Base-by-base conservation (phyloP, 805 yeast species). In the Clavispora fructus region DNA sequence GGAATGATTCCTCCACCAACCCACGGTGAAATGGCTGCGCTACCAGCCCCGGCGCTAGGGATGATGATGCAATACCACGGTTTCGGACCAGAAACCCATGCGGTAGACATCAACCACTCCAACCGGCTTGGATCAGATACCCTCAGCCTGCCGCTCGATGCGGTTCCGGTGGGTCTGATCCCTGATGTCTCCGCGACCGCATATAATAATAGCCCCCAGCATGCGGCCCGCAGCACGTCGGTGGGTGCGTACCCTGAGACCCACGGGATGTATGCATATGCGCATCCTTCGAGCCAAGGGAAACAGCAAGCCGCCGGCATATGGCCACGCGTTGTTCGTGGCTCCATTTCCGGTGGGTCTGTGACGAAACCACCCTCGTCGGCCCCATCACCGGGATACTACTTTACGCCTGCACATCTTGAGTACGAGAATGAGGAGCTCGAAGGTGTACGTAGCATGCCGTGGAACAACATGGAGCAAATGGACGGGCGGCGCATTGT, bases 301-400 rank as follows among this genome's bases (percentile, higher is more conserved):
- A 32, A 14, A 12, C 19, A 16, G 28, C 39, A 19, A 7, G 26
- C 13, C 27, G 7, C 16, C 39, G 16, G 7, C 39, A n/a, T 10
- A 19, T 10, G n/a, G 16, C 39, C 27, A 13, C 28, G 28, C 16
- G 14, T 35, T 5, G 68, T 79, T 7, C 66, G 86, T 50, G 85
- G 85, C 12, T 64, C 79, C 7, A 73, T 78, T 29, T 78, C 82
- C 3, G 85, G 85, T 17, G 84, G 85, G 0, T 65, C 78, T 30
- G 65, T 73, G 12, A 75, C 82, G 1, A 70, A 75, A 45, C 84
- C 85, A 2, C 85, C 85, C 23, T 74, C 71, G 50, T 60, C 64
- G 27, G 51, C 67, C 7, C 55, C 64, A 10, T 50, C 32, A 56
- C 52, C 35, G 48, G 61, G 45, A 55, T 59, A 47, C 53, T 68